A percentile compares a stretch with the other conserved stretches of the same genome.
These are phyloP conservation scores for Vicia villosa DNA, from an alignment of 306 rosid genomes.

Conservation along the genomic window DNA sequence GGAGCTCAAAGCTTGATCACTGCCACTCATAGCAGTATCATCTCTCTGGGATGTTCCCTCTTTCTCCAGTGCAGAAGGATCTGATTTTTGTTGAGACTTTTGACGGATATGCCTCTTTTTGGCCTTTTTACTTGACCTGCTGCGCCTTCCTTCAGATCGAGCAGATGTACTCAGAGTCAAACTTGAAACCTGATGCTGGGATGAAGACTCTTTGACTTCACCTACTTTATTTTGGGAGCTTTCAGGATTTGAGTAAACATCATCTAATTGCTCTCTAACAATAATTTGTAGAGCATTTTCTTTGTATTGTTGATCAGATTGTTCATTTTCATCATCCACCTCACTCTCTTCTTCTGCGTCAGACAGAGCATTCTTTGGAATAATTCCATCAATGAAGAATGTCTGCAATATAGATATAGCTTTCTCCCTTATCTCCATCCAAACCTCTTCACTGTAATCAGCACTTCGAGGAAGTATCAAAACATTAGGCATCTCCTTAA, in stretches of 20 bases:
- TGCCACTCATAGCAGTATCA: slow-evolving; percentile 92
- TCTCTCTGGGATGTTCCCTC: slow-evolving; percentile 78
- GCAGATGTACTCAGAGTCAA: slow-evolving; percentile 64
- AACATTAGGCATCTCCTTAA: slow-evolving; percentile 98
- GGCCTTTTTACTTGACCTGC: slow-evolving; percentile 92
- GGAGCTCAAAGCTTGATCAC: slow-evolving; percentile 87
- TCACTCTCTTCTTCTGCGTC: slow-evolving; percentile 79
- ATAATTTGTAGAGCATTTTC: slow-evolving; percentile 59
- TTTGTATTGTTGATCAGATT: slow-evolving; percentile 56
- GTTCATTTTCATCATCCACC: slow-evolving; percentile 67
- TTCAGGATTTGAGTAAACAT: slow-evolving; percentile 54
- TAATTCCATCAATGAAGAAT: slow-evolving; percentile 78
- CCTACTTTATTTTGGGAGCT: slow-evolving; percentile 67
- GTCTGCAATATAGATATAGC: slow-evolving; percentile 81
- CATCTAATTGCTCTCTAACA: slow-evolving; percentile 64
- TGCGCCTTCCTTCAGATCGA: slow-evolving; percentile 79
- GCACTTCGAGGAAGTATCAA: slow-evolving; percentile 99
- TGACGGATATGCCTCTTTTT: slow-evolving; percentile 87
- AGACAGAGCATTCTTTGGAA: slow-evolving; percentile 76
- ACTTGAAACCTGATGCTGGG: slow-evolving; percentile 69
- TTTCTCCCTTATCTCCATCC: slow-evolving; percentile 99
- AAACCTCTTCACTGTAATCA: slow-evolving; percentile 98
- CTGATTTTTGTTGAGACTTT: slow-evolving; percentile 70
- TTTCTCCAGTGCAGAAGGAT: slow-evolving; percentile 60
- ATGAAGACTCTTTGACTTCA: slow-evolving; percentile 56